Evolutionary conservation across 495 filamentous ascomycete species (phyloP).

Genomic region (Lentithecium fluviatile): DNA sequence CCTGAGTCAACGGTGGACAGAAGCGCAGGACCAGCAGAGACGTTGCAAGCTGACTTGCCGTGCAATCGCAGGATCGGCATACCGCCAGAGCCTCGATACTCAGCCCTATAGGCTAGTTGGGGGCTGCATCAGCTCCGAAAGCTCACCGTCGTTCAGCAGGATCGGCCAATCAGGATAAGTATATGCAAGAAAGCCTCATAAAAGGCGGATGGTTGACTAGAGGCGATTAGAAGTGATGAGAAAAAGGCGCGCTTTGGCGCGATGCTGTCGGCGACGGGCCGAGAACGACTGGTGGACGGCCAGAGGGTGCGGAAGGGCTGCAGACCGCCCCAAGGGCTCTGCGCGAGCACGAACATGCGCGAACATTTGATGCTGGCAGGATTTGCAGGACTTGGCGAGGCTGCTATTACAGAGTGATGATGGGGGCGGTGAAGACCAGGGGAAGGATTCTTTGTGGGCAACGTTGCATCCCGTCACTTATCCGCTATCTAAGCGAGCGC

Average conservation of each 20-base stretch:
- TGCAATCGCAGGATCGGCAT: background rate
- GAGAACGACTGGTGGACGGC: too few relatives aligned
- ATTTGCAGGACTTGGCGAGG: too few relatives aligned
- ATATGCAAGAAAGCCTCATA: background rate
- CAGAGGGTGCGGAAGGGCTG: too few relatives aligned
- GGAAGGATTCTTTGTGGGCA: too few relatives aligned
- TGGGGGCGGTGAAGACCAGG: too few relatives aligned
- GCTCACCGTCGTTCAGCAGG: background rate
- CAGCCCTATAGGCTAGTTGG: background rate
- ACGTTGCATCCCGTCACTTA: too few relatives aligned
- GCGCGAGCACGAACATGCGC: too few relatives aligned
- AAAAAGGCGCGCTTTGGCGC: background rate
- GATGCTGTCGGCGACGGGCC: too few relatives aligned
- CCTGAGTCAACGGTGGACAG: background rate
- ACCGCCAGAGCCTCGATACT: background rate
- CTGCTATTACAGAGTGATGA: too few relatives aligned
- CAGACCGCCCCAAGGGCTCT: too few relatives aligned
- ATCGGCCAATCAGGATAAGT: background rate
- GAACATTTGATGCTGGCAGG: too few relatives aligned
- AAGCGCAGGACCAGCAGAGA: background rate
- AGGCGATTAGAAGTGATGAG: background rate
- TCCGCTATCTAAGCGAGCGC: too few relatives aligned
- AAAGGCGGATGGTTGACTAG: background rate
- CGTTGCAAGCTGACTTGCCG: slow-evolving; percentile 1
- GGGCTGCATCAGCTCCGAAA: background rate